Evolutionary conservation across 2,329 filamentous ascomycete genomes (phyloP).

Genomic region (Coniochaeta ligniaria): DNA sequence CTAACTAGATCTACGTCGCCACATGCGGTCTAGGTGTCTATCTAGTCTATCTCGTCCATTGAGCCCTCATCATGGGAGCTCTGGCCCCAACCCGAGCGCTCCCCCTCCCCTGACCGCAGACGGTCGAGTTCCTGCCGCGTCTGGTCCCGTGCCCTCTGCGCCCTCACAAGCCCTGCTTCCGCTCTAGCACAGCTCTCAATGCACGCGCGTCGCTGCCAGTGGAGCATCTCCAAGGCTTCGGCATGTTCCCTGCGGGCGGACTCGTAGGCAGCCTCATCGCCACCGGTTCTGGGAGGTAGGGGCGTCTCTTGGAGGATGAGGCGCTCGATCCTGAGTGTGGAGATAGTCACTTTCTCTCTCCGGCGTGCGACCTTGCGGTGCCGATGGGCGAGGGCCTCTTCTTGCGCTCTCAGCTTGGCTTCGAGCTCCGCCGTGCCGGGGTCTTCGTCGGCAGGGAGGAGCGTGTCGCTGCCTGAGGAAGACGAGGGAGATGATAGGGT

Average conservation of each 20-base stretch:
- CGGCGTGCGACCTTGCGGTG: neutral
- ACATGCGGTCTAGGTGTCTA: too few species aligned
- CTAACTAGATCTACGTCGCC: too few species aligned
- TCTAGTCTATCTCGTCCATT: neutral
- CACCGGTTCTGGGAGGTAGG: neutral
- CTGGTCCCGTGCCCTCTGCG: neutral
- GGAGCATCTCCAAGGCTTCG: neutral
- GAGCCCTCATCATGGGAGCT: neutral
- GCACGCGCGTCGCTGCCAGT: neutral
- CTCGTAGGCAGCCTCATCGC: neutral
- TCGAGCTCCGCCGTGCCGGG: neutral
- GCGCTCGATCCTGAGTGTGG: too few species aligned
- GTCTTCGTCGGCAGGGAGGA: neutral
- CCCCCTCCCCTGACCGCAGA: neutral
- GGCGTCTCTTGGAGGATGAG: neutral
- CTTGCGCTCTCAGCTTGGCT: neutral
- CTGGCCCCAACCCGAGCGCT: neutral
- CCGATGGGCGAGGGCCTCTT: neutral
- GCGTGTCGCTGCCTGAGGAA: neutral
- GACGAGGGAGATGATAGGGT: neutral
- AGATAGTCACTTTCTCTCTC: too few species aligned
- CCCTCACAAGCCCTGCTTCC: neutral
- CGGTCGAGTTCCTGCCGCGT: neutral
- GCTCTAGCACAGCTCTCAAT: neutral
- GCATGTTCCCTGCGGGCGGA: neutral